A percentile compares a stretch with the other conserved stretches of the same genome.
Conservation (phyloP, 2,329 filamentous ascomycete genomes). For the Blastomyces percursus region DNA sequence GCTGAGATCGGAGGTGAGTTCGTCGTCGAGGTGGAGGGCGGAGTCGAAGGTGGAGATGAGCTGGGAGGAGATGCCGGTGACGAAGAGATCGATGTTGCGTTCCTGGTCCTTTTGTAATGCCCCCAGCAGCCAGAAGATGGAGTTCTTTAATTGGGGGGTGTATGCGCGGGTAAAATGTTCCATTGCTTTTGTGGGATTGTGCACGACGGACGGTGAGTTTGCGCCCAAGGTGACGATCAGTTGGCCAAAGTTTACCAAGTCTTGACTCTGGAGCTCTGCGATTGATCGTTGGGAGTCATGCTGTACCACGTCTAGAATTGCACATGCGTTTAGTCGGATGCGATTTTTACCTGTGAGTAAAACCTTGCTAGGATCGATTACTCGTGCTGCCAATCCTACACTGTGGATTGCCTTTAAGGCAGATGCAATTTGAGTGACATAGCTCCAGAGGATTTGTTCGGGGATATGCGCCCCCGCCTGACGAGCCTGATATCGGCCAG, state of each 20-base stretch:
- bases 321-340: constrained; percentile 77
- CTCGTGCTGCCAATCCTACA: constrained; percentile 68
- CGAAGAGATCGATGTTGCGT: constrained; percentile 61
- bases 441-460: constrained; percentile 78
- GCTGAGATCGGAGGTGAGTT: constrained; percentile 58
- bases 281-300: constrained; percentile 60
- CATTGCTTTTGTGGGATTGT: constrained; percentile 58
- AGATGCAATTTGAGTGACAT: constrained; percentile 81
- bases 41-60: constrained; percentile 66
- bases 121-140: constrained; percentile 69
- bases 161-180: constrained; percentile 69
- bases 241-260: constrained; percentile 73
- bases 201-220: constrained; percentile 47
- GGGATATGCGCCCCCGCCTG: constrained; percentile 42
- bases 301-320: constrained; percentile 79
- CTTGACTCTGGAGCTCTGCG: constrained; percentile 72
- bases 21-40: constrained; percentile 67
- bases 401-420: constrained; percentile 78
- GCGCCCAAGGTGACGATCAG: constrained; percentile 74
- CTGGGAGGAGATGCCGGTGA: constrained; percentile 67
- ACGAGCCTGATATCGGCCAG: constrained; percentile 34
- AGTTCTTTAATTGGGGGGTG: constrained; percentile 65
- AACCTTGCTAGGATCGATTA: constrained; percentile 79
- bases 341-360: constrained; percentile 83
- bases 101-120: constrained; percentile 54